Evolutionary conservation across 2,329 filamentous ascomycete genomes (phyloP).

Genomic region (Aspergillus luchuensis): DNA sequence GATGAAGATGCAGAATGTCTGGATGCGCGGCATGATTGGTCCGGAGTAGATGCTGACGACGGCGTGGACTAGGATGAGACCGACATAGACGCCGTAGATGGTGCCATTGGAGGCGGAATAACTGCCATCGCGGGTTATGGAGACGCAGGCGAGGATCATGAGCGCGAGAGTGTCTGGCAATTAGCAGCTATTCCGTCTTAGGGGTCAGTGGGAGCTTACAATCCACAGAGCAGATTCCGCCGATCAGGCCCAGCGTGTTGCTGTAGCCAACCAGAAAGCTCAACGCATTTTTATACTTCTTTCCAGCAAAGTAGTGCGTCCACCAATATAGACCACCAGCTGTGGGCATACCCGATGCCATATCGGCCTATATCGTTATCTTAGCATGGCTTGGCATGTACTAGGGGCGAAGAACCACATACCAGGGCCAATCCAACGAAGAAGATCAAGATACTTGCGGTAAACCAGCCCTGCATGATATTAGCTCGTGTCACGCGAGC

Average conservation of each 20-base stretch:
- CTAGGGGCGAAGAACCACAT: constrained; percentile 25
- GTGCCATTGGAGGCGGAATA: constrained; percentile 59
- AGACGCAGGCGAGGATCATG: constrained; percentile 56
- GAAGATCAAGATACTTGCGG: constrained; percentile 61
- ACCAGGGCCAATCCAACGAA: constrained; percentile 62
- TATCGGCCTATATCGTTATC: constrained; percentile 44
- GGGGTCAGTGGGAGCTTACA: constrained; percentile 36
- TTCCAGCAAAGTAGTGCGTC: constrained; percentile 62
- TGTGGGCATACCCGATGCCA: constrained; percentile 60
- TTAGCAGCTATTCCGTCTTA: background rate
- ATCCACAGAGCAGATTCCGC: constrained; percentile 64
- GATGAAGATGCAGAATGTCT: constrained; percentile 57
- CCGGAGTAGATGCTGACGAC: constrained; percentile 56
- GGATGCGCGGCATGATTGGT: constrained; percentile 61
- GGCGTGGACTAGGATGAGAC: constrained; percentile 57
- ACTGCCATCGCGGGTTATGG: constrained; percentile 57
- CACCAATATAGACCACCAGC: constrained; percentile 61
- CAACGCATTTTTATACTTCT: constrained; percentile 58
- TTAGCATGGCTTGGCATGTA: background rate
- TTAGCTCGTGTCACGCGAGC: background rate
- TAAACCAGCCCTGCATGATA: constrained; percentile 54
- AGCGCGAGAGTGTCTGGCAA: constrained; percentile 33
- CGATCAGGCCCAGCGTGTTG: constrained; percentile 63
- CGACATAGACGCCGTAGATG: constrained; percentile 60
- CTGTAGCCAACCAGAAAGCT: constrained; percentile 63